phyloP scores from a whole-genome alignment of 257 asterid species.

The Apocynum venetum region DNA sequence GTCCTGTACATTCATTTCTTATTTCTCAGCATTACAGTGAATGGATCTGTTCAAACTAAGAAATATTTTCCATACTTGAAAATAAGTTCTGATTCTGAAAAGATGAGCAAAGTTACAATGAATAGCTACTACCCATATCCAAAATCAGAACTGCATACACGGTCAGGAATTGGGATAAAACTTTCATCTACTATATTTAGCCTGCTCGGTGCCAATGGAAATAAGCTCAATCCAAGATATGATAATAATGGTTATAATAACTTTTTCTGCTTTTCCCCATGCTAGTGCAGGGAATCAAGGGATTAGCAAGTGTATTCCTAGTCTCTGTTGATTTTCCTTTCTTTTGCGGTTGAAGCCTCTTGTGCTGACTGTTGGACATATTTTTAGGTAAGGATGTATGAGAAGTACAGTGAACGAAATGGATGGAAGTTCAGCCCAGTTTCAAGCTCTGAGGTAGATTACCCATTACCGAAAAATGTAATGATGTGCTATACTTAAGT shows the following conservation, averaged over 20 bases:
- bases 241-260: neutral
- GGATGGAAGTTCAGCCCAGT: conserved; percentile 65
- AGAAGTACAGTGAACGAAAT: conserved; percentile 75
- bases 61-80: neutral
- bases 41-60: neutral
- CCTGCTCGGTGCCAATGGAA: neutral
- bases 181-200: neutral
- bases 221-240: neutral
- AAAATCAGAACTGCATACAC: neutral
- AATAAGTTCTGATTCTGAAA: neutral
- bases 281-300: neutral
- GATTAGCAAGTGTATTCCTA: neutral
- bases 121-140: neutral
- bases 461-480: conserved; percentile 5
- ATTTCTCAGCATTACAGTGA: neutral
- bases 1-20: neutral
- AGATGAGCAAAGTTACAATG: neutral
- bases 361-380: neutral
- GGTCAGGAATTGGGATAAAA: neutral
- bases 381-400: conserved; percentile 80
- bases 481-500: conserved; percentile 8
- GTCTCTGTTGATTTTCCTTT: neutral
- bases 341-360: neutral
- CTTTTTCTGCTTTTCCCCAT: neutral
- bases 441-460: conserved; percentile 84